A percentile compares a stretch with the other conserved stretches of the same genome.
Evolutionary conservation across 257 asterid genomes (phyloP).

Genomic region (Fraxinus anomala): DNA sequence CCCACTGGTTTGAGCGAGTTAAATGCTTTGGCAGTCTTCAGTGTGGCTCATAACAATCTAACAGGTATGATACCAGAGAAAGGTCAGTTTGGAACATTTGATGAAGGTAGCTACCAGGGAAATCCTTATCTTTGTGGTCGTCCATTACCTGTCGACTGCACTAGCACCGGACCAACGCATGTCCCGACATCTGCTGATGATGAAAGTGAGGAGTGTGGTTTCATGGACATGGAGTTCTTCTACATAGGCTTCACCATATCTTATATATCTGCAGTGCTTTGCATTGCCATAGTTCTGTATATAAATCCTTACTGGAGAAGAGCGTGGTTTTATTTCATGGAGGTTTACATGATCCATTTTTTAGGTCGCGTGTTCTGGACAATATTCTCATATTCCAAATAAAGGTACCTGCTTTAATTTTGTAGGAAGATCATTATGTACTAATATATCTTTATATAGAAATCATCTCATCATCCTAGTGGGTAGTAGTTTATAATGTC

Average conservation of each 20-base stretch:
- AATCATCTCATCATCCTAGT: too few relatives aligned
- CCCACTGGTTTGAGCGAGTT: slow-evolving; percentile 4
- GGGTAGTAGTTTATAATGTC: too few relatives aligned
- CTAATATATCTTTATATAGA: too few relatives aligned
- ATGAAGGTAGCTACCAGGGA: slow-evolving; percentile 20
- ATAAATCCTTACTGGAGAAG: slow-evolving; percentile 20
- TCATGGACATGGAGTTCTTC: slow-evolving; percentile 6
- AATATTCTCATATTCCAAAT: too few relatives aligned
- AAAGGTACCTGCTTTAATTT: too few relatives aligned
- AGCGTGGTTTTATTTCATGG: slow-evolving; percentile 3
- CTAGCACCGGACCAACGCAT: background rate
- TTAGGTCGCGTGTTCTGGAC: too few relatives aligned
- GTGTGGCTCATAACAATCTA: slow-evolving; percentile 21
- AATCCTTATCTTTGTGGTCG: slow-evolving; percentile 20
- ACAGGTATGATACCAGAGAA: slow-evolving; percentile 5
- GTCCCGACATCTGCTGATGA: background rate
- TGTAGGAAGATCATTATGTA: too few relatives aligned
- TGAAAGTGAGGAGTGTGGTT: slow-evolving; percentile 7
- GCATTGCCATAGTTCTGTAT: background rate
- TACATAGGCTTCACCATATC: background rate
- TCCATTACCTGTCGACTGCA: background rate
- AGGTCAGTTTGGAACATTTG: slow-evolving; percentile 17
- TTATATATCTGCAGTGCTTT: slow-evolving; percentile 3
- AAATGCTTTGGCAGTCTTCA: background rate
- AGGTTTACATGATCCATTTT: background rate